phyloP scores from a whole-genome alignment of 345 rosid species.

The Zanthoxylum bungeanum region DNA sequence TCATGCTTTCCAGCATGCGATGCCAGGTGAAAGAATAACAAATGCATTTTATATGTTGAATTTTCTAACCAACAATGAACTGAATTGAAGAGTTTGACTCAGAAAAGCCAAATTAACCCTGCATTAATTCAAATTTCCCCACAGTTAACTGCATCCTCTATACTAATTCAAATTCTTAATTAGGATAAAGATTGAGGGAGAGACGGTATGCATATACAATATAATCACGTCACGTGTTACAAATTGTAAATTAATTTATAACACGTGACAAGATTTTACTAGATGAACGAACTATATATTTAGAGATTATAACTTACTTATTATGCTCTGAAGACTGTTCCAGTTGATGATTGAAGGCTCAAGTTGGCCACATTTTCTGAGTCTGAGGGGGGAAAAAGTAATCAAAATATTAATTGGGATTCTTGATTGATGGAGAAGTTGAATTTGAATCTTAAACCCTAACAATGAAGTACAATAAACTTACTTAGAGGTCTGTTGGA shows the following conservation, averaged over 20 bases:
- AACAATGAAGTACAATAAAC: neutral
- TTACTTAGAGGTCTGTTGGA: conserved; percentile 47
- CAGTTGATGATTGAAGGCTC: conserved; percentile 19
- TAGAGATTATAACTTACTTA: conserved; percentile 1
- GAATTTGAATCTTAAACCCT: neutral
- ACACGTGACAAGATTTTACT: neutral
- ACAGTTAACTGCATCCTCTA: neutral
- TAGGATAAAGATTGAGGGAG: too few relatives aligned
- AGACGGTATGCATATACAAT: too few relatives aligned
- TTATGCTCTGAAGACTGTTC: conserved; percentile 21
- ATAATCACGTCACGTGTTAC: too few relatives aligned
- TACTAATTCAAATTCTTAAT: too few relatives aligned
- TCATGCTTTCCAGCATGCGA: too few relatives aligned
- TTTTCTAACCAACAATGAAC: neutral
- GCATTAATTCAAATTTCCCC: neutral
- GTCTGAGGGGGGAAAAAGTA: conserved; percentile 16
- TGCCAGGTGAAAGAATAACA: conserved; percentile 30
- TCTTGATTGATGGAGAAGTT: neutral
- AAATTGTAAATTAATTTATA: too few relatives aligned
- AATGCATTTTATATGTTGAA: conserved; percentile 14
- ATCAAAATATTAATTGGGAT: neutral
- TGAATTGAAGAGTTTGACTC: neutral
- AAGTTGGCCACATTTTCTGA: conserved; percentile 16
- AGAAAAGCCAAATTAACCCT: neutral
- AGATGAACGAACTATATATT: neutral